Evolutionary conservation across 257 asterid species (phyloP).

Genomic region (Solanum ossicruentum): DNA sequence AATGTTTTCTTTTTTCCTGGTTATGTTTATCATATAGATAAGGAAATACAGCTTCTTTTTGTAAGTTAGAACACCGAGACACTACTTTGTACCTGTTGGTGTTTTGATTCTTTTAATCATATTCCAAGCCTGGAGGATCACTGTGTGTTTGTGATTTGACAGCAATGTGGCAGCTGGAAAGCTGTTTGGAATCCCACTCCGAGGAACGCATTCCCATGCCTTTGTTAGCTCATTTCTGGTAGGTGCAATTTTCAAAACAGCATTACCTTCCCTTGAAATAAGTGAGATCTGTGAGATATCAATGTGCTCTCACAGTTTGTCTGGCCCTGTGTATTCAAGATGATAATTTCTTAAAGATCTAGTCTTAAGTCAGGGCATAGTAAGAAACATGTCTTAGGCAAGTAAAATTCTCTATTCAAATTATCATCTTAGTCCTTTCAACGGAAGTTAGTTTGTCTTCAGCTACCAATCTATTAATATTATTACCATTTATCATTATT

Average conservation of each 20-base stretch:
- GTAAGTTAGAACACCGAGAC: neutral
- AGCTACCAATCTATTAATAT: neutral
- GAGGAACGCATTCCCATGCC: slow-evolving; percentile 99
- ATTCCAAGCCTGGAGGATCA: neutral
- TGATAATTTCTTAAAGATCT: neutral
- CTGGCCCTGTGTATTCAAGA: neutral
- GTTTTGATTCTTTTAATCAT: slow-evolving; percentile 1
- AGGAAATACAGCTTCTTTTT: neutral
- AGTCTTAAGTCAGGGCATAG: neutral
- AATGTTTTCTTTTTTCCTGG: neutral
- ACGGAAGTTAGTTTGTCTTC: neutral
- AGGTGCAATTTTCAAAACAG: slow-evolving; percentile 3
- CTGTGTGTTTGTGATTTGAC: slow-evolving; percentile 20
- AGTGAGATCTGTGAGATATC: neutral
- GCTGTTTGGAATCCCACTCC: slow-evolving; percentile 95
- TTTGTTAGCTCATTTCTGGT: slow-evolving; percentile 97
- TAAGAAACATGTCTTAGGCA: neutral
- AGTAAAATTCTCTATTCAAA: neutral
- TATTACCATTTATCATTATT: neutral
- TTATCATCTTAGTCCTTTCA: neutral
- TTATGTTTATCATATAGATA: neutral
- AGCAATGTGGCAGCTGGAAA: slow-evolving; percentile 99
- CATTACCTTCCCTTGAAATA: neutral
- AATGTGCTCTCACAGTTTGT: neutral
- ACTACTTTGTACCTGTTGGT: neutral